A percentile compares a stretch with the other conserved stretches of the same genome.
These are phyloP conservation scores for Aspergillus haitiensis DNA, from an alignment of 495 filamentous ascomycete species.

Conservation along the genomic window DNA sequence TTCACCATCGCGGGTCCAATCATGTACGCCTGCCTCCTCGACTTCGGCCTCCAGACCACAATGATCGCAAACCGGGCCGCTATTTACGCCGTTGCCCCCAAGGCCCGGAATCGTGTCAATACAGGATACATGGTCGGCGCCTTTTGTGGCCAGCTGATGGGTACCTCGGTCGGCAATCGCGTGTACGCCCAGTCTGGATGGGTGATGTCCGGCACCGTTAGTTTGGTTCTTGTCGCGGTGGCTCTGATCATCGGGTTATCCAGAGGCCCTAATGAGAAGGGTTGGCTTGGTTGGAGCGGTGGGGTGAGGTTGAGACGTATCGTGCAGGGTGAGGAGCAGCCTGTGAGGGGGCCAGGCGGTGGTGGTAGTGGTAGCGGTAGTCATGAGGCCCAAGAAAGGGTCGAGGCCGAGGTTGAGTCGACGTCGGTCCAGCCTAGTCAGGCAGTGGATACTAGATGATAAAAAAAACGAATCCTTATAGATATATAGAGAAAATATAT, in stretches of 20 bases:
- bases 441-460: too few species aligned
- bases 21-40: constrained; percentile 69
- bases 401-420: too few species aligned
- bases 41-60: constrained; percentile 71
- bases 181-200: constrained; percentile 71
- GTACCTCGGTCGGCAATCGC: constrained; percentile 69
- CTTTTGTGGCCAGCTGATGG: constrained; percentile 75
- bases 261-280: constrained; percentile 66
- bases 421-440: too few species aligned
- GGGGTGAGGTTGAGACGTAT: constrained; percentile 35
- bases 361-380: too few species aligned
- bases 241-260: constrained; percentile 57
- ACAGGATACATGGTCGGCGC: constrained; percentile 78
- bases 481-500: not conserved
- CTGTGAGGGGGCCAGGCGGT: too few species aligned
- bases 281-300: constrained; percentile 76
- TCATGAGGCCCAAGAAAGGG: too few species aligned
- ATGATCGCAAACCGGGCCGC: constrained; percentile 73
- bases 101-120: constrained; percentile 74
- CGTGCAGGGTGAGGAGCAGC: not conserved
- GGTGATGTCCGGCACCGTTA: constrained; percentile 65
- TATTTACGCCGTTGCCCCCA: constrained; percentile 71
- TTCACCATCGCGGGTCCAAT: constrained; percentile 72
- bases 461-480: too few species aligned
- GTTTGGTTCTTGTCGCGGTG: constrained; percentile 63